Base-by-base conservation (phyloP, 108 stramenopile species). In the Stephanodiscus triporus region DNA sequence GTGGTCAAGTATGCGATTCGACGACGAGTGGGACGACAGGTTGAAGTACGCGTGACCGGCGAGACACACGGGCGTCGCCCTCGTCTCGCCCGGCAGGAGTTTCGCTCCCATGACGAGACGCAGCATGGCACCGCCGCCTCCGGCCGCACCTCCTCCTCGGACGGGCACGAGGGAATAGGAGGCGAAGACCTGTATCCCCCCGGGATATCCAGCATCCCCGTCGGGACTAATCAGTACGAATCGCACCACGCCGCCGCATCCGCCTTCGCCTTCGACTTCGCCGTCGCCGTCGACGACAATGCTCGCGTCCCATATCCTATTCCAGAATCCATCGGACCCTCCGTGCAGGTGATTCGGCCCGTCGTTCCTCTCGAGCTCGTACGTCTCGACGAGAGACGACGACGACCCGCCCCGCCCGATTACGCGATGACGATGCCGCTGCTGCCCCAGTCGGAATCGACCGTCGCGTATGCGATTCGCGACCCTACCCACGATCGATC, bases 31-130 rank as follows among this genome's bases (percentile, higher is more conserved):
- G 10, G 78, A 81, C 0, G 86, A 68, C 30, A 97, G 68, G 71
- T 95, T 94, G 73, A 93, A 95, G 78, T 97, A 97, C 29, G 90
- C 82, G 72, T 97, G 96, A 9, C 95, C 85, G 9, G 90, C 82
- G 49, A 97, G 66, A 60, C 89, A 89, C 43, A 97, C 79, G 17
- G 90, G 89, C 20, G 92, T 90, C 56, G 86, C 42, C 47, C 75
- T 79, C 5, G 70, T 61, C 54, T 72, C 78, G 13, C 72, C 83
- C 47, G 82, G 55, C 2, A 79, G 47, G 32, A 89, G 68, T 0
- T 75, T 24, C 19, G 88, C 91, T 27, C 72, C 37, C 90, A 93
- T 84, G 11, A 77, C 61, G 24, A 93, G 59, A 17, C 72, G 56
- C 20, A 89, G 63, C 40, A 57, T 66, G 23, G 80, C 80, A 26